phyloP scores from a whole-genome alignment of 768 basidiomycete species.

The Hygrocybe coccinea region DNA sequence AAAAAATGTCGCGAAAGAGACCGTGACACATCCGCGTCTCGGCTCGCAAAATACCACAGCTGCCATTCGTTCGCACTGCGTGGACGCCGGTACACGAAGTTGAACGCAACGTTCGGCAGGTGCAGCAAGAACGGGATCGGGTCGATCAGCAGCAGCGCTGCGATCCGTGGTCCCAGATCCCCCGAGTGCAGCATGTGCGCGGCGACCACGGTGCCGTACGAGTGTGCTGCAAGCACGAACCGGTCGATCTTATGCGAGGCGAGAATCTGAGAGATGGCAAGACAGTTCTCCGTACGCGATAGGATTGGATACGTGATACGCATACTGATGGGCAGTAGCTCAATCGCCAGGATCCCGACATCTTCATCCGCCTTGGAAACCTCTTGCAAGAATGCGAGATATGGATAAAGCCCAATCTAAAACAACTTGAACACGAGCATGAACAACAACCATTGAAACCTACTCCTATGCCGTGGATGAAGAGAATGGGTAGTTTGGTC shows the following conservation, averaged over 20 bases:
- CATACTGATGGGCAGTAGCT: slow-evolving; percentile 56
- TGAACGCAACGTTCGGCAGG: slow-evolving; percentile 56
- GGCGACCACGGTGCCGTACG: slow-evolving; percentile 57
- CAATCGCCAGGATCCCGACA: slow-evolving; percentile 54
- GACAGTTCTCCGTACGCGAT: slow-evolving; percentile 35
- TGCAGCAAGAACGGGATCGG: slow-evolving; percentile 64
- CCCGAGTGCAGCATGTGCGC: slow-evolving; percentile 48
- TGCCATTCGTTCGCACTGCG: slow-evolving; percentile 47
- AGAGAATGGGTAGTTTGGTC: slow-evolving; percentile 51
- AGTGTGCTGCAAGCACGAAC: slow-evolving; percentile 51
- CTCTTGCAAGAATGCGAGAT: slow-evolving; percentile 47
- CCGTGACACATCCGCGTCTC: slow-evolving; percentile 58
- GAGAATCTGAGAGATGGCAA: slow-evolving; percentile 42
- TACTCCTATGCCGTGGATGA: slow-evolving; percentile 68
- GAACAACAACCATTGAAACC: slow-evolving; percentile 13
- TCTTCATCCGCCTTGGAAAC: slow-evolving; percentile 40
- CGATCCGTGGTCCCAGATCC: slow-evolving; percentile 33
- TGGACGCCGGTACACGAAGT: slow-evolving; percentile 61
- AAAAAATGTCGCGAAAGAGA: slow-evolving; percentile 59
- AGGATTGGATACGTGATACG: slow-evolving; percentile 54
- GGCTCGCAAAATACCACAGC: slow-evolving; percentile 63
- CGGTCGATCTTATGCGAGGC: slow-evolving; percentile 34
- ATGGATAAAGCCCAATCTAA: slow-evolving; percentile 61
- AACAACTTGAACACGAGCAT: background rate
- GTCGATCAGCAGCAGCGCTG: slow-evolving; percentile 50